phyloP scores from a whole-genome alignment of 2,329 filamentous ascomycete species.

The Blastomyces parvus region DNA sequence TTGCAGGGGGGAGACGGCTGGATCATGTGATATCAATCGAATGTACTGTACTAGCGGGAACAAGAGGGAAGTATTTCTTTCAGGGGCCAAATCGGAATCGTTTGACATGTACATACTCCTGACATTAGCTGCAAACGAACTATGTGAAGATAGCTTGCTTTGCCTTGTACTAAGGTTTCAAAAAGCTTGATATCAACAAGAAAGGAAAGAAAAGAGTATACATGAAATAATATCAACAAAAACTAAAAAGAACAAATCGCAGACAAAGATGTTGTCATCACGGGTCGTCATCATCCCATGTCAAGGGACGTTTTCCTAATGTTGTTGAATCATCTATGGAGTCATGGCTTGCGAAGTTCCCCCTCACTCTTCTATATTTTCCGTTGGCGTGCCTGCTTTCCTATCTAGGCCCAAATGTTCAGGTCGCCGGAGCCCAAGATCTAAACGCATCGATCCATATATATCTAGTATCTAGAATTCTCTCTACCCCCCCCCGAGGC shows the following conservation, averaged over 20 bases:
- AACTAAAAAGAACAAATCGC: not conserved
- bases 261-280: not conserved
- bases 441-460: not conserved
- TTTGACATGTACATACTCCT: too few species aligned
- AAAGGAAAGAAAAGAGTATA: not conserved
- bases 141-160: not conserved
- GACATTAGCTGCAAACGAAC: not conserved
- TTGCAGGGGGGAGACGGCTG: too few species aligned
- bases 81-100: too few species aligned
- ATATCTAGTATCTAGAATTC: not conserved
- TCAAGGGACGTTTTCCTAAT: not conserved
- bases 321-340: constrained; percentile 1
- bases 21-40: not conserved
- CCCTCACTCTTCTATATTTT: not conserved
- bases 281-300: not conserved
- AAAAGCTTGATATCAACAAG: not conserved
- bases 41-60: not conserved
- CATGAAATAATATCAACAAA: not conserved
- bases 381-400: not conserved
- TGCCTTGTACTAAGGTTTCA: not conserved
- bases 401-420: not conserved
- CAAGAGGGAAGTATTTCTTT: not conserved
- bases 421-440: not conserved
- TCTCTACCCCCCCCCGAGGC: not conserved
- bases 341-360: not conserved